These are phyloP conservation scores for Alternaria sp. DNA, from an alignment of 2,329 filamentous ascomycete species.

Conservation along the genomic window DNA sequence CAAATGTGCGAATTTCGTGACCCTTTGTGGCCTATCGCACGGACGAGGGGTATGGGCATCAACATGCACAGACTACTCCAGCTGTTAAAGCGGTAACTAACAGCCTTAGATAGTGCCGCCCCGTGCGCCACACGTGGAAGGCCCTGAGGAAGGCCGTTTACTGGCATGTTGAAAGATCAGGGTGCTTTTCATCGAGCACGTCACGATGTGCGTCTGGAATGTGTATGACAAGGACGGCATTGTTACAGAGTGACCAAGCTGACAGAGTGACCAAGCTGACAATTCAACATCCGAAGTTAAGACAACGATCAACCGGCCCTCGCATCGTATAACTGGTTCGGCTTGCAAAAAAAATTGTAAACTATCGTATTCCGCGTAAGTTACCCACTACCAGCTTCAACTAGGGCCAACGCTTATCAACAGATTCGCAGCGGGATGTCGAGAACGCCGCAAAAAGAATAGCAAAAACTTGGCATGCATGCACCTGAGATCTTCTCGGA, in stretches of 20 bases:
- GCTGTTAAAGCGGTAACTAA: background rate
- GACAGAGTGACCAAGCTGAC: background rate
- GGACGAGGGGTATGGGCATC: background rate
- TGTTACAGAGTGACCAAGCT: slow-evolving; percentile 2
- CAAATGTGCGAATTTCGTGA: slow-evolving; percentile 2
- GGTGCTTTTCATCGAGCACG: slow-evolving; percentile 11
- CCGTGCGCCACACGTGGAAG: slow-evolving; percentile 11
- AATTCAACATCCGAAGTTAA: background rate
- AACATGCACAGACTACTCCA: slow-evolving; percentile 1
- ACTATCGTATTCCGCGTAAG: background rate
- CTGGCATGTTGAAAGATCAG: slow-evolving; percentile 8
- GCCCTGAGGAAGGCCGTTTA: slow-evolving; percentile 2
- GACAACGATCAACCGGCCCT: slow-evolving; percentile 10
- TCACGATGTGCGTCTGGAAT: slow-evolving; percentile 9
- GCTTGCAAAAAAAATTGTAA: background rate
- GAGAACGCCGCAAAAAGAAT: slow-evolving; percentile 12
- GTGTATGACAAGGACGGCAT: slow-evolving; percentile 1
- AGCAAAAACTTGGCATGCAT: slow-evolving; percentile 2
- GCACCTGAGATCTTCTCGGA: slow-evolving; percentile 1
- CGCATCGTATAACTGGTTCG: slow-evolving; percentile 3
- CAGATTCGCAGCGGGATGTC: slow-evolving; percentile 3
- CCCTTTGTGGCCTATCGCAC: slow-evolving; percentile 2
- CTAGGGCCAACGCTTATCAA: slow-evolving; percentile 9
- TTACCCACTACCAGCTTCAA: slow-evolving; percentile 3
- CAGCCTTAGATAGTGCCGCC: background rate